Base-by-base conservation (phyloP, 1,284 basidiomycete genomes). In the Sporisorium scitamineum region DNA sequence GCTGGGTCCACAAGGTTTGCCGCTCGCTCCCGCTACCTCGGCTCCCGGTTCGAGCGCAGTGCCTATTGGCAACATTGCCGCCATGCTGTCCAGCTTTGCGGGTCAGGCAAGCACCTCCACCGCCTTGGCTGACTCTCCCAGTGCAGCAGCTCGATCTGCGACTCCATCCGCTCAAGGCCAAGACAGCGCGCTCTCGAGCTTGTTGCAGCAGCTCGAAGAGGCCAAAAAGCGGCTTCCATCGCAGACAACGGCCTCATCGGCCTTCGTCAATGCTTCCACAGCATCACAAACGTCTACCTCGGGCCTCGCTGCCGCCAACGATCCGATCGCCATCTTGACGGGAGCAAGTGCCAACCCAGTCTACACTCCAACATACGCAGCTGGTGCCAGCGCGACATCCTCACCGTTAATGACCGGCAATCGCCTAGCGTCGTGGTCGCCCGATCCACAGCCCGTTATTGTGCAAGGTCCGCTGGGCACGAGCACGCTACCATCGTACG, bases 401-500 rank as follows among this genome's bases (percentile, higher is more conserved):
- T 44, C 55, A 4, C 48, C 58, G 2, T 9, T n/a, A 24, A 54
- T 44, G 47, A 22, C 41, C 20, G 39, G 37, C 47, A 14, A 26
- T 22, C 55, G 63, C 16, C 53, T 55, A 27, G 22, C 59, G 2
- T 66, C 59, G 5, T 75, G 66, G 71, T 74, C 72, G 37, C 67
- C 72, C 26, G 72, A 63, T 22, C 62, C 72, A 0, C 52, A 75
- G 39, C 59, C 67, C 13, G 67, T 76, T 41, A 76, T 76, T n/a
- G 68, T 76, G 9, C 73, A 76, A 51, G 73, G 73, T 29, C 73
- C 68, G 11, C 31, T 70, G 24, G 73, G 73, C 47, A 79, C 78
- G 24, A 79, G 76, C 67, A 76, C 76, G 24, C 62, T 82, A 24
- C 80, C 80, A 22, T 82, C 80, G 41, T 82, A 82, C 55, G 80